phyloP scores from a whole-genome alignment of 2,329 filamentous ascomycete species.

The Penicillium sp. region DNA sequence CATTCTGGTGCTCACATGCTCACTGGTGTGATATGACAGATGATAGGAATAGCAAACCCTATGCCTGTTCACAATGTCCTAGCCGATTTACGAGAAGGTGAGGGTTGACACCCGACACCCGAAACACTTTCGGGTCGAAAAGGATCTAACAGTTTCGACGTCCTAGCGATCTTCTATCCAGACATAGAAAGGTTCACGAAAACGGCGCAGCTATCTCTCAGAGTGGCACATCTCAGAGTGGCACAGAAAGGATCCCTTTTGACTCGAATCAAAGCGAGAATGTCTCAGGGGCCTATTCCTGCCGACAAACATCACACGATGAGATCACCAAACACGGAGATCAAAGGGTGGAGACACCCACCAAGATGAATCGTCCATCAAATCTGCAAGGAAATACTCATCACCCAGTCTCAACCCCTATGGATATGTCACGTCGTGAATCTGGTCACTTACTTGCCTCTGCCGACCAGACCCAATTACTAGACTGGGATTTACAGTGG shows the following conservation, averaged over 20 bases:
- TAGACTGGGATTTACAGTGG: background rate
- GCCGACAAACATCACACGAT: background rate
- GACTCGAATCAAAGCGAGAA: background rate
- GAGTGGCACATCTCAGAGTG: background rate
- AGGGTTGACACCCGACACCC: background rate
- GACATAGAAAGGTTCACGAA: background rate
- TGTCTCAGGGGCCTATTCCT: background rate
- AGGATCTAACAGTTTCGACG: background rate
- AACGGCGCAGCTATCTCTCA: background rate
- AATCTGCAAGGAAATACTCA: background rate
- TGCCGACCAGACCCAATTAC: background rate
- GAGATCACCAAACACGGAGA: background rate
- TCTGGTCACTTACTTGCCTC: background rate
- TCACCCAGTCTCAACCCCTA: background rate
- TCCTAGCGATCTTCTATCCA: background rate
- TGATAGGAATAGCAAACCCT: background rate
- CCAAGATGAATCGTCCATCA: background rate
- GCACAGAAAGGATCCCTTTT: background rate
- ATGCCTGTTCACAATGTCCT: background rate
- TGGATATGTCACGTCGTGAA: background rate
- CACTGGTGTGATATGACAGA: background rate
- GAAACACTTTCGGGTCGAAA: background rate
- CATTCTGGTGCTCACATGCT: background rate
- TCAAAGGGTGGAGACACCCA: background rate
- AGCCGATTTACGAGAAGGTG: background rate